Evolutionary conservation across 176 grass and related monocot species (phyloP), one percentile per base, ranked within the genome.

Genomic region (Carex parvula): DNA sequence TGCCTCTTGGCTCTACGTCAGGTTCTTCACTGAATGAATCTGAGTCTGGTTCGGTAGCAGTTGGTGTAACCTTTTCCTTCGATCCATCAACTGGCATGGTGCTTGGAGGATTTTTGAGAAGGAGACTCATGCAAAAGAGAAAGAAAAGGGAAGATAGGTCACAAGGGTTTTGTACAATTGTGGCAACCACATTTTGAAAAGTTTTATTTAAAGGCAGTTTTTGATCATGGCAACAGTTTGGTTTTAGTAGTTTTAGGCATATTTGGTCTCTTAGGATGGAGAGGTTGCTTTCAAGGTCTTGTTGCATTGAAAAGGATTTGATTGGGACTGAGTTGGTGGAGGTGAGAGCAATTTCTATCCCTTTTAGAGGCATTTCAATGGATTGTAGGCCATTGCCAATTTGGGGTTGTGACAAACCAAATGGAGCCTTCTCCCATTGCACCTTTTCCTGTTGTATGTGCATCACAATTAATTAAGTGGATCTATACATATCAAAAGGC

Each of bases 341-440:
- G 8, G 72, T 22, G 2, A 93, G 81, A 2, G 88, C 89, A 14
- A 94, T 92, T 72, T 94, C 86, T 92, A 97, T 97, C 41, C 88
- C 94, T 71, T 67, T 55, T 46, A 97, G 82, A 3, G 90, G 55
- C 81, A 84, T 90, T 82, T 94, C 94, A n/a, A 97, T 79, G 39
- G 42, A 29, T 71, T 84, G 85, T 58, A 90, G 54, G 60, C 60
- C 64, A 35, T 21, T 17, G 56, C 18, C 60, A 39, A 8, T 3
- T 41, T 80, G 41, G 24, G 54, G 29, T 15, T 85, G 63, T 30
- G 60, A 74, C 13, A 80, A 64, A 12, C 16, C 66, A n/a, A 87
- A 18, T 79, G 81, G 77, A 64, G 82, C 64, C 61, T 84, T 70
- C 87, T 97, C 94, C 94, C 94, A 94, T 77, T 85, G 86, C 41